Evolutionary conservation across 345 rosid species (phyloP).

Genomic region (Gossypium bickii): DNA sequence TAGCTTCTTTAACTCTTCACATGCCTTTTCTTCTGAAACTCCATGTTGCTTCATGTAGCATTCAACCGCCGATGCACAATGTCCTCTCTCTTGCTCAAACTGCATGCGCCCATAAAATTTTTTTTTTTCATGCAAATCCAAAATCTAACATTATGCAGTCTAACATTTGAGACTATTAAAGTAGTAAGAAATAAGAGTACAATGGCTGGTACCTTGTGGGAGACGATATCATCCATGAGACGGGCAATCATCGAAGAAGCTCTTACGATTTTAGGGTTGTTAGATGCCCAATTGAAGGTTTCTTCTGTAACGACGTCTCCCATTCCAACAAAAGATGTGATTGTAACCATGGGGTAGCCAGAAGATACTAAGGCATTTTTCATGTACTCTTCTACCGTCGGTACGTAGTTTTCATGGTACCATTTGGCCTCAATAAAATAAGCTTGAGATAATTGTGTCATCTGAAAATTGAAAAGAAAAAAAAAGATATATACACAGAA

Average conservation of each 20-base stretch:
- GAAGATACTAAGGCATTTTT: not conserved
- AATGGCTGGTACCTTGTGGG: slow-evolving; percentile 6
- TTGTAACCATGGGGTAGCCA: slow-evolving; percentile 9
- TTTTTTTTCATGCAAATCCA: no score
- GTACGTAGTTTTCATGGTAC: slow-evolving; percentile 15
- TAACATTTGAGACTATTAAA: not conserved
- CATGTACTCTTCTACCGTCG: slow-evolving; percentile 32
- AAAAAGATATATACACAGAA: no score
- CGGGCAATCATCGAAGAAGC: slow-evolving; percentile 6
- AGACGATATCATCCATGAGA: slow-evolving; percentile 28
- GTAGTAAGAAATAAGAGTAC: not conserved
- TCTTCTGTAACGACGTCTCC: slow-evolving; percentile 17
- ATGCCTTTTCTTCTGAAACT: not conserved
- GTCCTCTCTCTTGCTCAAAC: slow-evolving; percentile 8
- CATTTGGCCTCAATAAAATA: slow-evolving; percentile 32
- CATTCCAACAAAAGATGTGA: slow-evolving; percentile 26
- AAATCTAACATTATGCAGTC: not conserved
- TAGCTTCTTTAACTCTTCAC: not conserved
- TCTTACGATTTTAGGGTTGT: slow-evolving; percentile 13
- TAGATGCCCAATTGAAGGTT: slow-evolving; percentile 21
- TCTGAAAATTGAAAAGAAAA: slow-evolving; percentile 10
- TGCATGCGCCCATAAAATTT: not conserved
- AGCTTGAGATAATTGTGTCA: slow-evolving; percentile 18
- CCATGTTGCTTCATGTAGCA: not conserved
- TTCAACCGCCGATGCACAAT: not conserved